Evolutionary conservation across 352 stramenopile genomes (phyloP), one percentile per base, ranked within the genome.

Genomic region (Phytophthora sp.): DNA sequence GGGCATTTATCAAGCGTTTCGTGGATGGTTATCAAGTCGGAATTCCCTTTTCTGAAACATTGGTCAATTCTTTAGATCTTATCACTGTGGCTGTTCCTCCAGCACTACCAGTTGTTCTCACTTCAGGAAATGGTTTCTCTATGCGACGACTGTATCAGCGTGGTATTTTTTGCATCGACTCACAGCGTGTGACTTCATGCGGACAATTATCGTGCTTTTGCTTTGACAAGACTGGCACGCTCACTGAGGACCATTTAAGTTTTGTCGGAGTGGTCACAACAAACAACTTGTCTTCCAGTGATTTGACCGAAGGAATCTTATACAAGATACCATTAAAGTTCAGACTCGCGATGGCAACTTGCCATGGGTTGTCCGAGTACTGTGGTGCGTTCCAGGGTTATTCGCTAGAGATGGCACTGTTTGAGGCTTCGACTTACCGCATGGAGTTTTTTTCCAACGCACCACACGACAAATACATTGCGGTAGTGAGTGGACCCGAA

Each of bases 211-310:
- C 72, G 12, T 79, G 65, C 18, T 88, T 80, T 41, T 85, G 78
- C 74, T 88, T 88, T 30, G 78, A 88, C 60, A 88, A 88, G 66
- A 88, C 78, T 7, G 78, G 78, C 12, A 85, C 78, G 32, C 62
- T 88, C 4, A 88, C 78, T 0, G 32, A 82, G 35, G 65, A 84
- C 18, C 42, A 63, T 10, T 42, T 82, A 0, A 65, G 62, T 21
- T 72, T 82, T 11, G 28, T 64, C 4, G 76, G 76, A 15, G 59
- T 82, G 3, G 72, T 5, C 20, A 62, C 54, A n/a, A 34, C 35
- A 41, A 37, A 27, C 6, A 8, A 30, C 23, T 49, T n/a, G 10
- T 60, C 20, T 23, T 9, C 17, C 6, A 24, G 5, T 28, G 45
- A n/a, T n/a, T 44, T 21, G 10, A 59, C 31, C 26, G 27, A 63